phyloP scores from a whole-genome alignment of 2,329 filamentous ascomycete species.

The Thielaviopsis ethacetica region DNA sequence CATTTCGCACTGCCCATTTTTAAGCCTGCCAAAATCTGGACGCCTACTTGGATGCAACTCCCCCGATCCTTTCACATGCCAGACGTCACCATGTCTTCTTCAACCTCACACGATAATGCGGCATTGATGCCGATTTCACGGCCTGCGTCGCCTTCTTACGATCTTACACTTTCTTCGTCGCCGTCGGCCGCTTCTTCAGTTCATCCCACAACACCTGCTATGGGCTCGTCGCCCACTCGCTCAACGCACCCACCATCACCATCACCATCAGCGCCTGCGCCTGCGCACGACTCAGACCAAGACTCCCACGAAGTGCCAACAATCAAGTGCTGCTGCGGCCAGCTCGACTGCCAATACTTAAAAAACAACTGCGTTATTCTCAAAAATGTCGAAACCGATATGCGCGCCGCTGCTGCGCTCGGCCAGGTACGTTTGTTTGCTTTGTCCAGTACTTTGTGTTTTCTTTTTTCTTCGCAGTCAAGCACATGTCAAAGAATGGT shows the following conservation, averaged over 20 bases:
- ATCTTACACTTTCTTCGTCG: conserved; percentile 4
- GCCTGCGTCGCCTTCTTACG: conserved; percentile 5
- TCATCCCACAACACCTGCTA: conserved; percentile 4
- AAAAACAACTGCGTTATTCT: conserved; percentile 65
- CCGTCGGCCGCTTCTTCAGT: conserved; percentile 6
- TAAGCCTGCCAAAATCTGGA: not conserved
- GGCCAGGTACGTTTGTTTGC: conserved; percentile 60
- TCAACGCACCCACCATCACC: not conserved
- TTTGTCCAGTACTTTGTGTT: conserved; percentile 14
- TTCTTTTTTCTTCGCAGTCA: not conserved
- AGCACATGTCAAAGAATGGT: conserved; percentile 1
- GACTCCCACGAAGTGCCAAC: conserved; percentile 16
- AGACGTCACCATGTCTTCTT: conserved; percentile 1
- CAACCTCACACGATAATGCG: not conserved
- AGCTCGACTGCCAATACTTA: conserved; percentile 60
- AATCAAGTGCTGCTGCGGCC: conserved; percentile 72
- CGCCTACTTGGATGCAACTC: not conserved
- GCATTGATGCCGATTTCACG: conserved; percentile 2
- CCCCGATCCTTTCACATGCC: not conserved
- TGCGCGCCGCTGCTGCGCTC: conserved; percentile 69
- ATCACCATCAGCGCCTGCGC: not conserved
- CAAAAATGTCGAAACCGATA: conserved; percentile 71
- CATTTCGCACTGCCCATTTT: not conserved
- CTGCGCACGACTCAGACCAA: not conserved
- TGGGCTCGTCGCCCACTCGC: conserved; percentile 1